Evolutionary conservation across 2,329 filamentous ascomycete genomes (phyloP).

Genomic region (Tetracladium maxilliforme): DNA sequence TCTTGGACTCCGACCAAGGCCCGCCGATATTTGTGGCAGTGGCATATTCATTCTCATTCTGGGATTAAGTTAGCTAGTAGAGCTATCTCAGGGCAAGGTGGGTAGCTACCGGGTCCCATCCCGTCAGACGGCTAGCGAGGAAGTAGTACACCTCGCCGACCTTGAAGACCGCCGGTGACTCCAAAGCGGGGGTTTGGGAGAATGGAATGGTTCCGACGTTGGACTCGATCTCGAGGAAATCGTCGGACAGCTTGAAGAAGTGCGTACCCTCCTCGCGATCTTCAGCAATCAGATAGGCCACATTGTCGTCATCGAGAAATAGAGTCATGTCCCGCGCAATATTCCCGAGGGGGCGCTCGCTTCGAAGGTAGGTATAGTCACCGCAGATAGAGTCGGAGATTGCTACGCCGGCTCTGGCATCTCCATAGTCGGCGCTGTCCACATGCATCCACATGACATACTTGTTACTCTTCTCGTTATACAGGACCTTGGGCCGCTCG

Average conservation of each 20-base stretch:
- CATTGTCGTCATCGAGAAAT: constrained; percentile 13
- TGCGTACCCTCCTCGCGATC: constrained; percentile 2
- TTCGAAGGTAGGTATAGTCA: constrained; percentile 31
- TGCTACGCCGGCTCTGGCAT: constrained; percentile 51
- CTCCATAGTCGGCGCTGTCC: constrained; percentile 42
- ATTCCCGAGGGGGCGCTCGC: constrained; percentile 14
- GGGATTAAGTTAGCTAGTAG: too few species aligned
- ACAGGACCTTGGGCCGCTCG: constrained; percentile 54
- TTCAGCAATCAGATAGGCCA: constrained; percentile 3
- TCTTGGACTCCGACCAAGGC: constrained; percentile 45
- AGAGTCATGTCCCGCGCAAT: constrained; percentile 15
- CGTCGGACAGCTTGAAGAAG: constrained; percentile 1
- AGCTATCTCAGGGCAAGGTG: too few species aligned
- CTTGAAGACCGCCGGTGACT: too few species aligned
- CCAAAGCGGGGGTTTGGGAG: too few species aligned
- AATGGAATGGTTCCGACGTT: too few species aligned
- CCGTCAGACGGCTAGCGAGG: too few species aligned
- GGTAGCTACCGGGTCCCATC: too few species aligned
- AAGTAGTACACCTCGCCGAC: too few species aligned
- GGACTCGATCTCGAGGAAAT: too few species aligned
- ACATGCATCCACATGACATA: constrained; percentile 62
- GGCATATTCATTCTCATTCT: constrained; percentile 52
- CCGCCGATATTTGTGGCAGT: constrained; percentile 40
- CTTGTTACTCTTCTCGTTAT: constrained; percentile 45
- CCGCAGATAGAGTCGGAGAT: constrained; percentile 44